Evolutionary conservation across 768 basidiomycete genomes (phyloP), one percentile per base, ranked within the genome.

Genomic region (Suillus discolor): DNA sequence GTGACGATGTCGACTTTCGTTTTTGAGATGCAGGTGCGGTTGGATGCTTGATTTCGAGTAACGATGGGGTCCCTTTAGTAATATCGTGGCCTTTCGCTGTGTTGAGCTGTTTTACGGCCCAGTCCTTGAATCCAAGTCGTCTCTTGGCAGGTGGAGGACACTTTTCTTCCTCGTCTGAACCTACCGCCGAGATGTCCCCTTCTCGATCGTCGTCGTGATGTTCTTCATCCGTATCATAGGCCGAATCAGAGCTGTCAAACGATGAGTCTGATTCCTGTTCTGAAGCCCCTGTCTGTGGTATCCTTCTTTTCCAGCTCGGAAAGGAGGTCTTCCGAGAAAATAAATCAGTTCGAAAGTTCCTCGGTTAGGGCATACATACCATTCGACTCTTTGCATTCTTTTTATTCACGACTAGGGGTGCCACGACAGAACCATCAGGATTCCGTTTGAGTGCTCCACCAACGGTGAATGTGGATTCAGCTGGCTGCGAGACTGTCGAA

Each of bases 101-200:
- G 61, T 81, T 87, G 61, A 93, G 82, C 73, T 97, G 95, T 63
- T 90, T 85, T 67, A 89, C 73, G 0, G 96, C 96, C 96, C 96
- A 97, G 47, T 89, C 83, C 74, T 97, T 97, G 85, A 97, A 98
- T 8, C 86, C 85, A 4, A 79, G 71, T 36, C 74, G 73, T 66
- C 82, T 87, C 70, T 78, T 82, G 60, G 69, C 75, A 61, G 68
- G 71, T 28, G 70, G 67, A 18, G 71, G 70, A 16, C 67, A 31
- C 31, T 73, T 70, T 6, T 74, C 68, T n/a, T 65, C 68, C 12
- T 61, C 63, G 25, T 69, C 71, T 34, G 72, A 76, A 31, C 70
- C 60, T 0, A 62, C 69, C 13, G 64, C 66, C 25, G 41, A 47
- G 15, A 31, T 20, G 38, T 49, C 71, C 23, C 70, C 74, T 7